These are phyloP conservation scores for Sarcocystis neurona DNA, from an alignment of 169 alveolate genomes.

Conservation along the genomic window DNA sequence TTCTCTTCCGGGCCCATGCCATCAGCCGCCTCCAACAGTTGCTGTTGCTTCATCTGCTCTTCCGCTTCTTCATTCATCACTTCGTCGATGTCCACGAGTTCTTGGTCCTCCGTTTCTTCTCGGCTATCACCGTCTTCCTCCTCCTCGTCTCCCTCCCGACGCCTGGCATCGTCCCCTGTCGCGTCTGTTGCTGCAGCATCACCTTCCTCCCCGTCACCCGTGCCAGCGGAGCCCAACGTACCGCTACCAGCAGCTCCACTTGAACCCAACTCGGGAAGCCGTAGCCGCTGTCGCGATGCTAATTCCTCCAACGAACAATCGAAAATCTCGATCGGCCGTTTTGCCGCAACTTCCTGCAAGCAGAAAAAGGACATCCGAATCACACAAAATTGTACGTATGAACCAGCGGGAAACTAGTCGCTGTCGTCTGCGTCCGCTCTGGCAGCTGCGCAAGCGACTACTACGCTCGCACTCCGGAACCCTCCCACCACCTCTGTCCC, in stretches of 20 bases:
- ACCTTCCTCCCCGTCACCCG: too few relatives aligned
- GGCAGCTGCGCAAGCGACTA: too few relatives aligned
- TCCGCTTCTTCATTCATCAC: constrained; percentile 74
- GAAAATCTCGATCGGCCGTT: constrained; percentile 49
- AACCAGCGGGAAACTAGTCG: too few relatives aligned
- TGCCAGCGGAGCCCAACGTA: constrained; percentile 37
- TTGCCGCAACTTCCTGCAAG: constrained; percentile 66
- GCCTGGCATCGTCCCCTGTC: neutral
- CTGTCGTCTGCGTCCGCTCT: too few relatives aligned
- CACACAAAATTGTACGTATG: neutral
- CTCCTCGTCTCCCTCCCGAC: constrained; percentile 63
- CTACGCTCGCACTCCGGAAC: too few relatives aligned
- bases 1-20: constrained; percentile 23
- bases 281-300: constrained; percentile 51
- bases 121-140: constrained; percentile 53
- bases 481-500: too few relatives aligned
- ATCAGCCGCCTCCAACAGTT: constrained; percentile 47
- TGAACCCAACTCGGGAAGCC: constrained; percentile 52
- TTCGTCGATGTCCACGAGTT: constrained; percentile 73
- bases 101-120: constrained; percentile 70
- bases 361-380: constrained; percentile 40
- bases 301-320: constrained; percentile 49
- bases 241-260: constrained; percentile 50
- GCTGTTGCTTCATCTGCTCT: constrained; percentile 43
- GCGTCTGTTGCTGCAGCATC: too few relatives aligned